Evolutionary conservation across 2,329 filamentous ascomycete genomes (phyloP), one percentile per base, ranked within the genome.

Genomic region (Exophiala dermatitidis): DNA sequence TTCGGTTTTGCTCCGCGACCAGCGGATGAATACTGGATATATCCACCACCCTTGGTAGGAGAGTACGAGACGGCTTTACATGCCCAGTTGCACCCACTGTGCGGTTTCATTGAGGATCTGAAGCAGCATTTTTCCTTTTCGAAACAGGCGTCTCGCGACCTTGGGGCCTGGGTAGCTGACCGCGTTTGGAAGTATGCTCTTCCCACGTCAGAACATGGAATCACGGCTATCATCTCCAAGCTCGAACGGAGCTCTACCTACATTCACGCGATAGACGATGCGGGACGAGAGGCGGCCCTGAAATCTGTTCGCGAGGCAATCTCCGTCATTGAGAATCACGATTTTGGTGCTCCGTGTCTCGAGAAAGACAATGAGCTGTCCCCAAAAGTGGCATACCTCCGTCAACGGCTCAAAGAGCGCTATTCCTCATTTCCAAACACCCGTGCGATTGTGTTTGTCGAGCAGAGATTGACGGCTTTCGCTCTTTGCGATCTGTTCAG

Each of bases 391-490:
- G 68, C 78, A 3, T 62, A 76, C 3, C 77, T 97, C 0, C 67
- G 81, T 26, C 65, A 73, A 1, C 80, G 83, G 51, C 73, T 97
- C 1, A 66, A 69, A 2, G 68, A 80, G 5, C 77, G 84, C 46
- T 96, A 90, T 63, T 71, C 77, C 32, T 68, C 74, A 1, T 69
- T 74, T 2, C 76, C 74, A 1, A 75, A 82, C 4, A 74, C 77
- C 30, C 83, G 84, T 56, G 95, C 89, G 64, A 95, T 98, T 51
- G 80, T 97, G 0, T 97, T 98, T 67, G 89, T 95, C 0, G 77
- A 88, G 56, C 79, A 85, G 65, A 78, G 90, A 38, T 82, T 86
- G 59, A 91, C 89, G 0, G 91, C 90, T 0, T 79, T 81, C 12
- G 69, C 94, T 10, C 72, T 98, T 1, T 73, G 79, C 1, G 81